phyloP scores from a whole-genome alignment of 2,329 filamentous ascomycete species.

The Penicillium polonicum region DNA sequence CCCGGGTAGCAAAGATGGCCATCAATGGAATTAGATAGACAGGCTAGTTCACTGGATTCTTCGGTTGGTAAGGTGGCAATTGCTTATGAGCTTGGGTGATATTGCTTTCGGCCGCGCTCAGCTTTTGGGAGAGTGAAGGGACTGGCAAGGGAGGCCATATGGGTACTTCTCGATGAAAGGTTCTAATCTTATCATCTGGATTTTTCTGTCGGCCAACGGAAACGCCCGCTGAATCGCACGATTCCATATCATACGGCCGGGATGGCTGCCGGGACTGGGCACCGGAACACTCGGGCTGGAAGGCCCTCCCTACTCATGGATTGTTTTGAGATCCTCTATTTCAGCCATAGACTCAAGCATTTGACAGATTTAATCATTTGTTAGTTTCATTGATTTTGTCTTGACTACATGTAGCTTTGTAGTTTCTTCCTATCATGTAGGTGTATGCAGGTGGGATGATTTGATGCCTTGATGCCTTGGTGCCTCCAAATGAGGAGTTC shows the following conservation, averaged over 20 bases:
- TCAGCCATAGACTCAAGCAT: not conserved
- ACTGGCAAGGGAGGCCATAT: not conserved
- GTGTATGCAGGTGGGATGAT: not conserved
- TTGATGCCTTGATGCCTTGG: constrained; percentile 3
- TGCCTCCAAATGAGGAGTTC: not conserved
- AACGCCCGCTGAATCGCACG: not conserved
- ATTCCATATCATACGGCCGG: not conserved
- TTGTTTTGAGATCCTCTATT: no score
- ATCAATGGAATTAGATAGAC: not conserved
- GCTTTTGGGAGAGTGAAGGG: not conserved
- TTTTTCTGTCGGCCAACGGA: not conserved
- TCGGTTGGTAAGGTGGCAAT: not conserved
- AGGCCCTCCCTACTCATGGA: not conserved
- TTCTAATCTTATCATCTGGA: not conserved
- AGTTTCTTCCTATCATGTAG: not conserved
- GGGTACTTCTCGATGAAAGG: not conserved
- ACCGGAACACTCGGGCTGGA: not conserved
- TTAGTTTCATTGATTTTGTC: not conserved
- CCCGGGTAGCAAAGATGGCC: not conserved
- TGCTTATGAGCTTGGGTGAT: not conserved
- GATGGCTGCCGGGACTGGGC: not conserved
- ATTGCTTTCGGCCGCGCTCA: not conserved
- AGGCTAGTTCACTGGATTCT: no score
- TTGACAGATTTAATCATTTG: not conserved
- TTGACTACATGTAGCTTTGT: not conserved